Conservation (phyloP, 1,284 basidiomycete species). For the Austroboletus novae-zelandiae region DNA sequence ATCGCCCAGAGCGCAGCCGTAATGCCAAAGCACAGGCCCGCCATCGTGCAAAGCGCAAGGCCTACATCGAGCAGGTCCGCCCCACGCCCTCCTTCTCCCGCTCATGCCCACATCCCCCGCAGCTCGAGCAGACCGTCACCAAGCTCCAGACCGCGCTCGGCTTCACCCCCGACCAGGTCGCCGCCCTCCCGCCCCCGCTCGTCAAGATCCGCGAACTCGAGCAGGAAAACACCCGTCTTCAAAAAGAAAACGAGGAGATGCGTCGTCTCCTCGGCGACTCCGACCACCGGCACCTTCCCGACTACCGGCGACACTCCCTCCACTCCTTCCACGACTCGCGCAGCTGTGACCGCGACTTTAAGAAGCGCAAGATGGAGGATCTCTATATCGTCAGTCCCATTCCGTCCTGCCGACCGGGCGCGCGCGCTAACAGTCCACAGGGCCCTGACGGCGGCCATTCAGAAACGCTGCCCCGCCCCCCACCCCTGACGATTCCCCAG, state of each 20-base stretch:
- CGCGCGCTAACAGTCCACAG: slow-evolving; percentile 6
- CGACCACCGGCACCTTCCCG: slow-evolving; percentile 37
- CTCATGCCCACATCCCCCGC: slow-evolving; percentile 7
- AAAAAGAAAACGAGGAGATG: slow-evolving; percentile 68
- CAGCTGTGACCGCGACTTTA: slow-evolving; percentile 58
- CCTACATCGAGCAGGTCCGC: slow-evolving; percentile 82
- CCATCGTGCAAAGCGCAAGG: slow-evolving; percentile 90
- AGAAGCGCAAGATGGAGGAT: slow-evolving; percentile 59
- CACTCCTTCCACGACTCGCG: slow-evolving; percentile 44
- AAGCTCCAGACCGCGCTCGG: slow-evolving; percentile 73
- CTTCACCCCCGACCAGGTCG: slow-evolving; percentile 66
- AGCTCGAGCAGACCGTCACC: slow-evolving; percentile 80
- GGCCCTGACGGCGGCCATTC: slow-evolving; percentile 26
- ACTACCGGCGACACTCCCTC: slow-evolving; percentile 43
- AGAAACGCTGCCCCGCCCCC: slow-evolving; percentile 50
- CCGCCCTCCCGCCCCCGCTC: slow-evolving; percentile 64
- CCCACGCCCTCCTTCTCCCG: slow-evolving; percentile 2
- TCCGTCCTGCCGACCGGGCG: background rate
- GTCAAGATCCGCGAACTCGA: slow-evolving; percentile 73
- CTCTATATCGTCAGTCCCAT: slow-evolving; percentile 51
- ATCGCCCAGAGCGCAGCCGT: slow-evolving; percentile 72
- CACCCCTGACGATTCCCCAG: slow-evolving; percentile 60
- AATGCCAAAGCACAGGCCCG: slow-evolving; percentile 88
- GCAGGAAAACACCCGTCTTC: slow-evolving; percentile 65
- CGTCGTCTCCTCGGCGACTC: slow-evolving; percentile 54